Evolutionary conservation across 106 monocot species (phyloP).

Genomic region (Cymbidium sinense): DNA sequence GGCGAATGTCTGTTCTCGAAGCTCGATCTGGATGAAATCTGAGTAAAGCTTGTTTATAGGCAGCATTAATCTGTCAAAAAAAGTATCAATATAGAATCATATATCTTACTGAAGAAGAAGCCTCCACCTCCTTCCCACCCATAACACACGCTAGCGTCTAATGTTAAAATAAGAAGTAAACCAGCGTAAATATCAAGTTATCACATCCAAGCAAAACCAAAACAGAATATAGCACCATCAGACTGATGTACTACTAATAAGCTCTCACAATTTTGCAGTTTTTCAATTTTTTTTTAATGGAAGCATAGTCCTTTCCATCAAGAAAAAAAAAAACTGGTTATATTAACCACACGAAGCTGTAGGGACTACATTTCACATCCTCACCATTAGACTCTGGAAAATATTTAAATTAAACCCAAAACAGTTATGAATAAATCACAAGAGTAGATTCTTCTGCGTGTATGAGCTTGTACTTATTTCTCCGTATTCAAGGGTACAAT

Average conservation of each 20-base stretch:
- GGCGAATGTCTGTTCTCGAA: conserved; percentile 51
- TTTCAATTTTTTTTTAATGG: no score
- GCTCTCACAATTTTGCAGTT: background rate
- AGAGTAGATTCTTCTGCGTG: no score
- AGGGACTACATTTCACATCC: no score
- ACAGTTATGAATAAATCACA: no score
- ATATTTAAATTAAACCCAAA: background rate
- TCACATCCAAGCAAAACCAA: background rate
- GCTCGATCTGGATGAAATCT: conserved; percentile 92
- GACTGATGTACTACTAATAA: no score
- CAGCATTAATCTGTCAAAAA: conserved; percentile 60
- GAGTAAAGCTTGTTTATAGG: conserved; percentile 71
- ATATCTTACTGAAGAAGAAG: background rate
- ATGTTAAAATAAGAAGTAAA: no score
- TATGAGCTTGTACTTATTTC: background rate
- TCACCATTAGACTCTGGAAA: no score
- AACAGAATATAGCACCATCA: background rate
- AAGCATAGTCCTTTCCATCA: background rate
- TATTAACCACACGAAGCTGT: no score
- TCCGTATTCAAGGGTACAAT: background rate
- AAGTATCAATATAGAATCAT: background rate
- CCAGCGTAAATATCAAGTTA: no score
- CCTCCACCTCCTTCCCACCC: background rate
- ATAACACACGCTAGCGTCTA: no score
- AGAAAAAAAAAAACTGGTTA: no score